Evolutionary conservation across 352 stramenopile species (phyloP).

Genomic region (Pythium biforme): DNA sequence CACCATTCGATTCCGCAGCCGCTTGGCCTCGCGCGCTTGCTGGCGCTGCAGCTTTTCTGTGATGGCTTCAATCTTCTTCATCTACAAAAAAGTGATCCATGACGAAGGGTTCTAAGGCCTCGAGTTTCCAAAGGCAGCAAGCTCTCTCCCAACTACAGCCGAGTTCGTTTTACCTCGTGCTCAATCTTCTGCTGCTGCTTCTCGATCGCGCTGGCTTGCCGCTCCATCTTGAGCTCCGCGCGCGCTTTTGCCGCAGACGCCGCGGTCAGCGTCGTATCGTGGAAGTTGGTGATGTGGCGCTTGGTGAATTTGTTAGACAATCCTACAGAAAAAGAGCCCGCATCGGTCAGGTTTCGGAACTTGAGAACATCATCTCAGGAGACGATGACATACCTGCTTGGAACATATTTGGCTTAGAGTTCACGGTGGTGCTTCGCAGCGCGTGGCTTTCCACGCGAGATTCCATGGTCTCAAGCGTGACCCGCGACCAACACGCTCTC

Average conservation of each 20-base stretch:
- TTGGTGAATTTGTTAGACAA: slow-evolving; percentile 86
- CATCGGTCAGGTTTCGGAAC: too few species aligned
- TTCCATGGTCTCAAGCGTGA: slow-evolving; percentile 18
- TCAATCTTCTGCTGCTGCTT: slow-evolving; percentile 83
- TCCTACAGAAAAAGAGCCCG: slow-evolving; percentile 26
- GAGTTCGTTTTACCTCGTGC: slow-evolving; percentile 53
- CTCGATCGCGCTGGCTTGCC: slow-evolving; percentile 66
- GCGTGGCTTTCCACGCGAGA: slow-evolving; percentile 18
- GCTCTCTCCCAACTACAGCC: too few species aligned
- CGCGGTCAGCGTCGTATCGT: slow-evolving; percentile 70
- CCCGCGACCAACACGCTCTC: background rate
- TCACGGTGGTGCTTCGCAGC: slow-evolving; percentile 3
- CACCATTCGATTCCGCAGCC: slow-evolving; percentile 49
- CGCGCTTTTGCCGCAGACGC: slow-evolving; percentile 66
- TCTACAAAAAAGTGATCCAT: too few species aligned
- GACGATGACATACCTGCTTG: too few species aligned
- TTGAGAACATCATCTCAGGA: too few species aligned
- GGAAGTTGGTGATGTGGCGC: slow-evolving; percentile 62
- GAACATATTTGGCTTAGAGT: slow-evolving; percentile 25
- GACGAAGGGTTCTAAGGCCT: too few species aligned
- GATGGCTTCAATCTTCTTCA: slow-evolving; percentile 76
- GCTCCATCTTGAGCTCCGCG: slow-evolving; percentile 59
- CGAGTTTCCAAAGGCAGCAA: too few species aligned
- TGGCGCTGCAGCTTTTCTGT: slow-evolving; percentile 63
- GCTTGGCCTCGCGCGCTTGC: slow-evolving; percentile 65